Evolutionary conservation across 2,329 filamentous ascomycete genomes (phyloP), one percentile per base, ranked within the genome.

Genomic region (Torrubiella hemipterigena): DNA sequence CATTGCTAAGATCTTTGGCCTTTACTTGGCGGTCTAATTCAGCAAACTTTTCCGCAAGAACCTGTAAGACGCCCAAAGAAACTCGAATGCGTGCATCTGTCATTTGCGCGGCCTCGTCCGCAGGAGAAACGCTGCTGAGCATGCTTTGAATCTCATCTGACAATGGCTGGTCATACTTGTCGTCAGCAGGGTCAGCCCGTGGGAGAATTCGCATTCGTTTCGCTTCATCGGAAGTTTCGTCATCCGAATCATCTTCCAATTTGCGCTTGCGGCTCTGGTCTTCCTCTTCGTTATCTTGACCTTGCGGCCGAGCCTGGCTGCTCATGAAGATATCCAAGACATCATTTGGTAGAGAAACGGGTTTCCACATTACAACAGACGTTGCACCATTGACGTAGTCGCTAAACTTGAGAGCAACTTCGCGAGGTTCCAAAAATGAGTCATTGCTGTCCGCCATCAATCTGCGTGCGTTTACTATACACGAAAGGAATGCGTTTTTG

Each of bases 321-420:
- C 46, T 50, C 22, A 51, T 42, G 43, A 54, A 73, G 19, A 59
- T 49, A 26, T 72, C 63, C 15, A 73, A 57, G 3, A 72, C 55
- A 0, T 60, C 50, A 1, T 61, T 57, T 0, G 69, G 67, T 3
- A 75, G 45, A 3, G 51, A 38, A 7, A 63, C 55, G 3, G 65
- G 58, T 11, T 63, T 58, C 63, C 63, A 75, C 5, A 51, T 46
- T 23, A 70, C 22, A 39, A 44, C 27, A 42, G 56, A 24, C 43
- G 55, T 34, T 42, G 41, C 33, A 3, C 45, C 54, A 30, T 61
- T 58, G 9, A 72, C 42, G 31, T 63, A 62, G 17, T 57, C 52
- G 12, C 58, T 51, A 42, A 75, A 73, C 1, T 54, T 43, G 22
- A 54, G 47, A 7, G 69, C 69, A 12, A 63, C 50, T 20, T 64